Conservation (phyloP, 2,329 filamentous ascomycete species). For the Monosporascus sp. region DNA sequence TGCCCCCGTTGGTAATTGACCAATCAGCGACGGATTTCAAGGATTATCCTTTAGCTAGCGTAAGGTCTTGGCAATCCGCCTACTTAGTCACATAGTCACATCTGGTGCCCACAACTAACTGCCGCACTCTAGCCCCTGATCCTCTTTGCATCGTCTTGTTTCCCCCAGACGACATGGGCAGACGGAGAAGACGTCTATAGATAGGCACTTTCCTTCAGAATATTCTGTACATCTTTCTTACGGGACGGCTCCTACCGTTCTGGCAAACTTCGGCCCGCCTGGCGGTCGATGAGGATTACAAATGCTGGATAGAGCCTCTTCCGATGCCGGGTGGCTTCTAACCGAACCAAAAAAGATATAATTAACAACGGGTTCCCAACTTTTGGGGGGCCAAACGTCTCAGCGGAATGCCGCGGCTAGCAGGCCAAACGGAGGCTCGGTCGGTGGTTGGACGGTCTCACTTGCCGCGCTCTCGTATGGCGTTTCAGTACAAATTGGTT, state of each 20-base stretch:
- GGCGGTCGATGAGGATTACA: too few relatives aligned
- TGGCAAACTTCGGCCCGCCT: too few relatives aligned
- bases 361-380: not conserved
- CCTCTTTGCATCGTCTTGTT: slow-evolving; percentile 5
- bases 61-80: not conserved
- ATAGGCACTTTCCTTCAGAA: too few relatives aligned
- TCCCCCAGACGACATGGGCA: not conserved
- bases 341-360: too few relatives aligned
- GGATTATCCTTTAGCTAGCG: not conserved
- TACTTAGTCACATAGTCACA: slow-evolving; percentile 16
- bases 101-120: slow-evolving; percentile 14
- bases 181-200: too few relatives aligned
- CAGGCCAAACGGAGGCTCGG: too few relatives aligned
- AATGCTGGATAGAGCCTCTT: too few relatives aligned
- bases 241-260: too few relatives aligned
- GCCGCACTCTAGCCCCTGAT: slow-evolving; percentile 4
- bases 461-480: not conserved
- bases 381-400: not conserved
- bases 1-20: slow-evolving; percentile 6
- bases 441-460: not conserved
- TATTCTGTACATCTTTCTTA: too few relatives aligned
- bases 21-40: slow-evolving; percentile 7
- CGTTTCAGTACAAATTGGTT: not conserved
- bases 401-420: not conserved
- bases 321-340: too few relatives aligned